phyloP scores from a whole-genome alignment of 2,329 filamentous ascomycete genomes.

The Ascochyta koolunga region DNA sequence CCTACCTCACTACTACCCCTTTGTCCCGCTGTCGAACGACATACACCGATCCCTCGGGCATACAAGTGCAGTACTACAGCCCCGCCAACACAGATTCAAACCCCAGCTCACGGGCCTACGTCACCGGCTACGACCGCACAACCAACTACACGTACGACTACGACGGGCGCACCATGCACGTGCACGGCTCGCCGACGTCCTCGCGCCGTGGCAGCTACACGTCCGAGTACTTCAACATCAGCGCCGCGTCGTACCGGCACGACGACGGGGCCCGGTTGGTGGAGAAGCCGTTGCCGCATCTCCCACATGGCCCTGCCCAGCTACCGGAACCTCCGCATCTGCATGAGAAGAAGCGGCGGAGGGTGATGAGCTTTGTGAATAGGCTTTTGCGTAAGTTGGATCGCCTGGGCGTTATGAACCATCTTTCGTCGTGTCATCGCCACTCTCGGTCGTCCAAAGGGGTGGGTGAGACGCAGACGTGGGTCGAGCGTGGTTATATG shows the following conservation, averaged over 20 bases:
- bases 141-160: slow-evolving; percentile 23
- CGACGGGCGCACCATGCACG: slow-evolving; percentile 24
- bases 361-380: slow-evolving; percentile 15
- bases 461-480: not conserved
- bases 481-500: not conserved
- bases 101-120: not conserved
- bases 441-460: not conserved
- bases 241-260: not conserved
- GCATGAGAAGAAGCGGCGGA: slow-evolving; percentile 2
- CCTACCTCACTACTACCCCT: not conserved
- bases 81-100: not conserved
- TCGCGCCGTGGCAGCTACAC: not conserved
- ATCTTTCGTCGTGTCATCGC: not conserved
- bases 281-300: not conserved
- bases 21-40: not conserved
- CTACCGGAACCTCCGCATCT: not conserved
- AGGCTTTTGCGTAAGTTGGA: slow-evolving; percentile 20
- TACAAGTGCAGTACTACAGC: not conserved
- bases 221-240: not conserved
- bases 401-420: slow-evolving; percentile 12
- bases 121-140: slow-evolving; percentile 19
- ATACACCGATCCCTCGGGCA: not conserved
- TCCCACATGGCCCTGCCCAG: not conserved
- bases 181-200: slow-evolving; percentile 9
- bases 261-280: not conserved